A percentile compares a stretch with the other conserved stretches of the same genome.
phyloP scores from a whole-genome alignment of 345 rosid genomes.

The Nephelium lappaceum region DNA sequence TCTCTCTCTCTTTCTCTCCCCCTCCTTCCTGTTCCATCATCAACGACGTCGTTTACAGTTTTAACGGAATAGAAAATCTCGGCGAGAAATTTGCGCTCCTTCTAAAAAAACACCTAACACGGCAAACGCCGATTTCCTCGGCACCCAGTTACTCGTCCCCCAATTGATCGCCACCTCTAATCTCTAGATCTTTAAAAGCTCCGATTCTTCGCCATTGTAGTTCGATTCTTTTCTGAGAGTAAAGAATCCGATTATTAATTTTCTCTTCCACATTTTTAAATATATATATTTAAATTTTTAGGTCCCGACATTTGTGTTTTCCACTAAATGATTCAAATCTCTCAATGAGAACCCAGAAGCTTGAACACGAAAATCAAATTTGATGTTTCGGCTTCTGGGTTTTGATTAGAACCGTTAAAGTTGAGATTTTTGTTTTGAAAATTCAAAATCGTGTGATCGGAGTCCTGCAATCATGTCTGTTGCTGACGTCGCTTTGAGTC shows the following conservation, averaged over 20 bases:
- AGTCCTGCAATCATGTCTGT: conserved; percentile 45
- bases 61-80: conserved; percentile 29
- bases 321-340: neutral
- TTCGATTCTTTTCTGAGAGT: conserved; percentile 43
- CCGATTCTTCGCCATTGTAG: conserved; percentile 18
- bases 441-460: neutral
- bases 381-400: conserved; percentile 18
- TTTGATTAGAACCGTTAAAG: neutral
- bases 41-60: conserved; percentile 24
- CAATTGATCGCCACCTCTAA: conserved; percentile 18
- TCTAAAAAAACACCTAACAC: conserved; percentile 17
- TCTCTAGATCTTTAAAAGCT: conserved; percentile 13
- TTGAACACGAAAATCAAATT: neutral
- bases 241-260: conserved; percentile 14
- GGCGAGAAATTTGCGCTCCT: conserved; percentile 40
- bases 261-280: neutral
- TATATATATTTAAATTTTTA: neutral
- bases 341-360: conserved; percentile 13
- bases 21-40: no score
- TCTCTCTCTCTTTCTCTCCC: conserved; percentile 12
- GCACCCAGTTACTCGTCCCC: conserved; percentile 20
- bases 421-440: neutral
- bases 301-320: neutral
- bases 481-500: conserved; percentile 67
- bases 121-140: conserved; percentile 17